Evolutionary conservation across 495 filamentous ascomycete genomes (phyloP), one percentile per base, ranked within the genome.

Genomic region (Ascobolus immersus): DNA sequence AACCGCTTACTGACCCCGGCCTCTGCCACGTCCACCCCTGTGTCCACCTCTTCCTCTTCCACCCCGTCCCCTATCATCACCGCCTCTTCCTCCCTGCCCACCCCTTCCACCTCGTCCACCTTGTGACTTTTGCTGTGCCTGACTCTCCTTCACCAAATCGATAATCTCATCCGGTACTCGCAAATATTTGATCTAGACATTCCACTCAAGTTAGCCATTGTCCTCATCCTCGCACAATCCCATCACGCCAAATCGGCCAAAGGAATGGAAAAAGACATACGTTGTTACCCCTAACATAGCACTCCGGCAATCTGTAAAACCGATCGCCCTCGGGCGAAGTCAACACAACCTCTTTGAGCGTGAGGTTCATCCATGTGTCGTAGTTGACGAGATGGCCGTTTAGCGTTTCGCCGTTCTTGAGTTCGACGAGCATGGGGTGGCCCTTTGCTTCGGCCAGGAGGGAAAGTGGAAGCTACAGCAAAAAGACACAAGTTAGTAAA

Each of bases 361-460:
- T 93, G 32, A 96, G 55, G 54, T 96, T 96, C 86, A 96, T 96
- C 80, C 81, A 96, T 23, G 80, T 94, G 54, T 96, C 86, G 64
- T 80, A 94, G 50, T 69, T 81, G 51, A 92, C 72, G 35, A 96
- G 61, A 50, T 90, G 80, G 42, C 86, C 86, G 56, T 94, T 96
- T 31, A 94, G 61, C 0, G 84, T 94, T 53, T 94, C 89, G 54
- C 86, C 89, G 45, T 84, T 92, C 63, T 96, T 96, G 40, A 96
- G 77, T 62, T 96, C 86, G 27, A 96, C 86, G 34, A 94, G 77
- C 81, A 96, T 94, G 9, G 84, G 82, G 55, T 90, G 79, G 66
- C 89, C 89, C 61, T 92, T 79, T 35, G 86, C 84, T 47, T 84
- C 86, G 37, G 72, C 92, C 24, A 96, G 61, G 21, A 96, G 73